These are phyloP conservation scores for Ogataea saltuana DNA, from an alignment of 805 yeast genomes.

Conservation along the genomic window DNA sequence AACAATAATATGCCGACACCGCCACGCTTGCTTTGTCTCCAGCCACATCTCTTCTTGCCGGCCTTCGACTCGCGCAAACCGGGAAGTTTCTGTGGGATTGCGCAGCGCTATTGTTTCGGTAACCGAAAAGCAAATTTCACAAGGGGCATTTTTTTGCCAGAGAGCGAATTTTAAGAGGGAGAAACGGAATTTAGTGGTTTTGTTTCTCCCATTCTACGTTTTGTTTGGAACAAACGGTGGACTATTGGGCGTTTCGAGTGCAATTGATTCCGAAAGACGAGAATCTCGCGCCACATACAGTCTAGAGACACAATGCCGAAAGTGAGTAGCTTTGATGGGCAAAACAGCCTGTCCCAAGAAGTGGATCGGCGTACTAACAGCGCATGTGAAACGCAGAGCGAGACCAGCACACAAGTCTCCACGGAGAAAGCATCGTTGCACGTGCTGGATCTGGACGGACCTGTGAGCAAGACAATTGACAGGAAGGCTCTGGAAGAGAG, in stretches of 20 bases:
- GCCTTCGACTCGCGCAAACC: too few species aligned
- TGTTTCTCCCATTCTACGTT: neutral
- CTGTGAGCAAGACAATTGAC: slow-evolving; percentile 32
- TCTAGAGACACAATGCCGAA: neutral
- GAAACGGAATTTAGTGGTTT: neutral
- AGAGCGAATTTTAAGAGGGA: neutral
- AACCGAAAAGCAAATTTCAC: slow-evolving; percentile 5
- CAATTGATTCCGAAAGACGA: slow-evolving; percentile 1
- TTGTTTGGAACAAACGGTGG: neutral
- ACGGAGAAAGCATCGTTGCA: slow-evolving; percentile 10
- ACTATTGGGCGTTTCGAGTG: neutral
- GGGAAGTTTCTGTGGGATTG: slow-evolving; percentile 2
- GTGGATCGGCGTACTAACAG: too few species aligned
- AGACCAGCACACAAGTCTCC: slow-evolving; percentile 1
- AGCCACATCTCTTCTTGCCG: neutral
- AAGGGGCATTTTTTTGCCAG: neutral
- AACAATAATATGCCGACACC: neutral
- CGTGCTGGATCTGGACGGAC: slow-evolving; percentile 27
- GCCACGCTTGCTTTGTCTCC: neutral
- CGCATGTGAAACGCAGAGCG: too few species aligned
- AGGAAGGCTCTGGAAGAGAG: slow-evolving; percentile 20
- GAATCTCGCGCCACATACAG: neutral
- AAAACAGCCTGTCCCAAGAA: too few species aligned
- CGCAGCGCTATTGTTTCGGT: slow-evolving; percentile 3
- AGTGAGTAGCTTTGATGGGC: too few species aligned